A percentile compares a stretch with the other conserved stretches of the same genome.
Evolutionary conservation across 805 yeast species (phyloP).

Genomic region (Pichia cephalocereana): DNA sequence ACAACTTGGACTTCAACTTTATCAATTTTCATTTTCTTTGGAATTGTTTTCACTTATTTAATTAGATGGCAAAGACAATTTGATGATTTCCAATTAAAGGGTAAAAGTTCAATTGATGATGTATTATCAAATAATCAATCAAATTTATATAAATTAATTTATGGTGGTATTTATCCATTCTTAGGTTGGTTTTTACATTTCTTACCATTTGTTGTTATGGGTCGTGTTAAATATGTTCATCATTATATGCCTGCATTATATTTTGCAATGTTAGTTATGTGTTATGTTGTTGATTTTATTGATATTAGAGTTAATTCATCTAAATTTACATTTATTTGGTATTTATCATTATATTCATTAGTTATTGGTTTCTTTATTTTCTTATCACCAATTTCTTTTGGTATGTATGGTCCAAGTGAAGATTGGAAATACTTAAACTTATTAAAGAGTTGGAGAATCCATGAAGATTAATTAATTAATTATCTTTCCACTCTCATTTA

Average conservation of each 20-base stretch:
- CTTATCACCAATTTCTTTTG: constrained; percentile 66
- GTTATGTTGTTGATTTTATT: constrained; percentile 44
- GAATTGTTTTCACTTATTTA: constrained; percentile 34
- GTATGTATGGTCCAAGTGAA: constrained; percentile 55
- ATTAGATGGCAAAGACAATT: constrained; percentile 81
- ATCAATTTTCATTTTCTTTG: constrained; percentile 46
- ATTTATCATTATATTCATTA: constrained; percentile 35
- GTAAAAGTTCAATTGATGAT: constrained; percentile 11
- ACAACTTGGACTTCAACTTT: constrained; percentile 68
- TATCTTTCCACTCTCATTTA: not conserved
- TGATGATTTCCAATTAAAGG: constrained; percentile 37
- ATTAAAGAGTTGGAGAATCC: constrained; percentile 45
- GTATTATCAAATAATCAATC: constrained; percentile 6
- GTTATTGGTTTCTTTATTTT: constrained; percentile 51
- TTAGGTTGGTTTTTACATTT: constrained; percentile 86
- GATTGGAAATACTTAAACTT: constrained; percentile 45
- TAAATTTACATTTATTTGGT: constrained; percentile 27
- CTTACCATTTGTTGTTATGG: constrained; percentile 85
- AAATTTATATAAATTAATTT: constrained; percentile 26
- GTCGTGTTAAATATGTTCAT: constrained; percentile 93
- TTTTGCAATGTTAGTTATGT: constrained; percentile 78
- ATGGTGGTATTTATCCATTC: constrained; percentile 78
- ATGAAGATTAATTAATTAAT: not conserved
- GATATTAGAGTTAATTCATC: constrained; percentile 16
- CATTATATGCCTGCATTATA: constrained; percentile 93